Evolutionary conservation across 202 grass and related monocot genomes (phyloP).

Genomic region (Dendrocalamus latiflorus): DNA sequence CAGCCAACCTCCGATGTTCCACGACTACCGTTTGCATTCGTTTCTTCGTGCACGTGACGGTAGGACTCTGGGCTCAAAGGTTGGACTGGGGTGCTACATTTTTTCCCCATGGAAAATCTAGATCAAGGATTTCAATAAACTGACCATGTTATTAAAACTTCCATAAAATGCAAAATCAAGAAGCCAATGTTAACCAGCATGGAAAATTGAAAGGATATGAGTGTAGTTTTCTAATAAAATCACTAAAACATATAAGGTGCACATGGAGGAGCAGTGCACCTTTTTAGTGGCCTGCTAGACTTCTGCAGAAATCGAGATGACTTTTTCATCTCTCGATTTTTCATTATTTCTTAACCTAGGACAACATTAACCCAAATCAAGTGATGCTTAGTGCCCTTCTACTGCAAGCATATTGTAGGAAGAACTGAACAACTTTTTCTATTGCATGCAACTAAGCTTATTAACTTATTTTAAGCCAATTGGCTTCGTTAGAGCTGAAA

Average conservation of each 20-base stretch:
- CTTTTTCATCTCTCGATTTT: neutral
- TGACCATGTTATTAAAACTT: neutral
- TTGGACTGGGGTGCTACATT: too few relatives aligned
- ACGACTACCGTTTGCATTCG: too few relatives aligned
- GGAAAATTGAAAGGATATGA: neutral
- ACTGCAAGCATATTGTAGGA: neutral
- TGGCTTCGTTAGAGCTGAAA: neutral
- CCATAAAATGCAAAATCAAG: neutral
- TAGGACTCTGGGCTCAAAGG: too few relatives aligned
- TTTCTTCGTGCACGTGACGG: too few relatives aligned
- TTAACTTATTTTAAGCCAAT: conserved; percentile 11
- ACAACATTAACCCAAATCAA: neutral
- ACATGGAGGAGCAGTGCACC: neutral
- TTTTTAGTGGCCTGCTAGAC: neutral
- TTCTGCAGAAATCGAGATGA: neutral
- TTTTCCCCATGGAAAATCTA: neutral
- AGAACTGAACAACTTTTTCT: too few relatives aligned
- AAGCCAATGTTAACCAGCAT: neutral
- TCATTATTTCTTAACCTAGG: neutral
- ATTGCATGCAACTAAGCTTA: neutral
- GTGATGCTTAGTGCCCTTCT: neutral
- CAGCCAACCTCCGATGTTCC: too few relatives aligned
- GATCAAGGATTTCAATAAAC: neutral
- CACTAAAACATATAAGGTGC: neutral
- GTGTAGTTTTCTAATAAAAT: neutral